Percentiles rank a stretch among this genome's conserved stretches.
phyloP scores from a whole-genome alignment of 495 filamentous ascomycete species.

The Jackrogersella minutella region DNA sequence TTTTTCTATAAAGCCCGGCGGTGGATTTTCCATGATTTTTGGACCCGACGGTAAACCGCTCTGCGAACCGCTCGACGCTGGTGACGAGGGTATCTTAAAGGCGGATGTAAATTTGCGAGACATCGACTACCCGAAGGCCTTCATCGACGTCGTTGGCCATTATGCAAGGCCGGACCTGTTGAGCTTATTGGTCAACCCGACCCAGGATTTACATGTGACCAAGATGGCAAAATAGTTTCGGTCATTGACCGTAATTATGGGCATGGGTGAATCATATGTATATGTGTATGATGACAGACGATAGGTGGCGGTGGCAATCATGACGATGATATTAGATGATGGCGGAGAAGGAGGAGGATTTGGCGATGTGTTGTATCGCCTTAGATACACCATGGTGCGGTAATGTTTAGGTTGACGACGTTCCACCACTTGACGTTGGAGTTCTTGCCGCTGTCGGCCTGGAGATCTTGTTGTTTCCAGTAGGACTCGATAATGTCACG shows the following conservation, averaged over 20 bases:
- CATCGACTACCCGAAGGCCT: slow-evolving; percentile 50
- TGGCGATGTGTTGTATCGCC: background rate
- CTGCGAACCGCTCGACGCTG: slow-evolving; percentile 45
- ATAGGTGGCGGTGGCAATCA: background rate
- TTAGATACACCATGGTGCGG: slow-evolving; percentile 48
- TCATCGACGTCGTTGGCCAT: slow-evolving; percentile 60
- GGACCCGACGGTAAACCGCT: slow-evolving; percentile 62
- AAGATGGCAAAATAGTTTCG: slow-evolving; percentile 41
- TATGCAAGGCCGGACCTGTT: slow-evolving; percentile 65
- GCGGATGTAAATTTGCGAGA: slow-evolving; percentile 56
- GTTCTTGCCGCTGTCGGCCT: slow-evolving; percentile 42
- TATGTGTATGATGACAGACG: too few relatives aligned
- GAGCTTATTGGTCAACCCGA: slow-evolving; percentile 56
- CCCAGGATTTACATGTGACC: slow-evolving; percentile 42
- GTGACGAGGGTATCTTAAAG: slow-evolving; percentile 55
- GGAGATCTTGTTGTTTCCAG: slow-evolving; percentile 49
- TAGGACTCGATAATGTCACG: slow-evolving; percentile 48
- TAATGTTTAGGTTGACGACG: slow-evolving; percentile 42
- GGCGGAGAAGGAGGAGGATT: background rate
- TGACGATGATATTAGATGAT: background rate
- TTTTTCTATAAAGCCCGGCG: slow-evolving; percentile 48
- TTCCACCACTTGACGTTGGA: slow-evolving; percentile 48
- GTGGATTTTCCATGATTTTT: slow-evolving; percentile 61
- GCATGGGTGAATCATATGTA: too few relatives aligned
- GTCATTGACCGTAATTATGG: background rate